A percentile compares a stretch with the other conserved stretches of the same genome.
Conservation (phyloP, 306 rosid species). For the Boehmeria nivea region DNA sequence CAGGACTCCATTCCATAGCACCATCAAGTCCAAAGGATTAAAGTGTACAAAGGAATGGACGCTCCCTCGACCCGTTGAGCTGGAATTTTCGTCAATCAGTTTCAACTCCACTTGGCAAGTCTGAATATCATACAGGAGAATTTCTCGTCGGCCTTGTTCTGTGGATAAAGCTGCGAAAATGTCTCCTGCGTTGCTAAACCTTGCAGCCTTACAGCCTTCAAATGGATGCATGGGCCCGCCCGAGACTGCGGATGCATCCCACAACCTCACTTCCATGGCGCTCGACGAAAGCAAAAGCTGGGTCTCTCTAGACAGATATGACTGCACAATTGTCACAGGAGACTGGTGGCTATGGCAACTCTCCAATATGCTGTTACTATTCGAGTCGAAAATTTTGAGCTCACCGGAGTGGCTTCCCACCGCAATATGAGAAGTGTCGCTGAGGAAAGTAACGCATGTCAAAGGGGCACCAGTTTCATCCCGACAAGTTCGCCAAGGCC, state of each 20-base stretch:
- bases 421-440: slow-evolving; percentile 79
- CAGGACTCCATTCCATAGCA: slow-evolving; percentile 92
- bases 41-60: slow-evolving; percentile 72
- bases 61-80: slow-evolving; percentile 75
- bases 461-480: slow-evolving; percentile 76
- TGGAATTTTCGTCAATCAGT: slow-evolving; percentile 52
- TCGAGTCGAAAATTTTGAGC: slow-evolving; percentile 75
- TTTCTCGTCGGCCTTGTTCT: slow-evolving; percentile 67
- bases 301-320: slow-evolving; percentile 62
- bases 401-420: slow-evolving; percentile 91
- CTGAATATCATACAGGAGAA: slow-evolving; percentile 73
- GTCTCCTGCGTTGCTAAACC: slow-evolving; percentile 77
- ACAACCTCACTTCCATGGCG: slow-evolving; percentile 73
- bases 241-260: slow-evolving; percentile 74
- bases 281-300: slow-evolving; percentile 87
- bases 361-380: slow-evolving; percentile 66
- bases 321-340: slow-evolving; percentile 77
- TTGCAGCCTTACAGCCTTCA: slow-evolving; percentile 94
- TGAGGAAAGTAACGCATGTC: slow-evolving; percentile 82
- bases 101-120: slow-evolving; percentile 54
- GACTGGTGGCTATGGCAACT: slow-evolving; percentile 77
- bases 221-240: slow-evolving; percentile 77
- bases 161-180: slow-evolving; percentile 72
- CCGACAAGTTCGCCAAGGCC: slow-evolving; percentile 95
- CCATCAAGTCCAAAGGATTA: slow-evolving; percentile 80